These are phyloP conservation scores for Trichosporon faecale DNA, from an alignment of 1,284 basidiomycete genomes.

Conservation along the genomic window DNA sequence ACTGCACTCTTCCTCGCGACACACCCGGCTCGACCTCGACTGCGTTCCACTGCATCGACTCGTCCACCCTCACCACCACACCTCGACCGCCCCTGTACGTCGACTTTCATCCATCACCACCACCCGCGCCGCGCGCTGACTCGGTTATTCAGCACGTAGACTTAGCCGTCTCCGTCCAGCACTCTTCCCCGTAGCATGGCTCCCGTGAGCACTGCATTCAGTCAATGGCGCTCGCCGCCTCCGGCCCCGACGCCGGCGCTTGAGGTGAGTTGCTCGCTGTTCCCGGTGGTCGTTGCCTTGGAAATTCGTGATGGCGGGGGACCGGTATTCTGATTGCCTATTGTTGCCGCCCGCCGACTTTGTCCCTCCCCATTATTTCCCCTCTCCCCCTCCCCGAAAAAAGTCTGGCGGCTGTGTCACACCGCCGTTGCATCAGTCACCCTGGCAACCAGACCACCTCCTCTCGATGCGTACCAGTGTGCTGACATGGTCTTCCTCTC, in stretches of 20 bases:
- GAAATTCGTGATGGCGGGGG: not conserved
- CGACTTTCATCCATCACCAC: not conserved
- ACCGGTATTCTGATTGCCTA: conserved; percentile 6
- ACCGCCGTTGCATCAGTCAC: not conserved
- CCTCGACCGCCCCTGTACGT: not conserved
- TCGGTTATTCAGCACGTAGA: conserved; percentile 1
- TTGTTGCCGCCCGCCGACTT: not conserved
- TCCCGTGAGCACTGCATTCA: conserved; percentile 15
- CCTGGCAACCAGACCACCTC: not conserved
- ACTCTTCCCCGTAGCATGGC: conserved; percentile 10
- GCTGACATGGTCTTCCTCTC: not conserved
- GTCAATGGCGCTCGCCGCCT: conserved; percentile 17
- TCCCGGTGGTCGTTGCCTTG: not conserved
- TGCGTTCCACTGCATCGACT: not conserved
- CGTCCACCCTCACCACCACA: not conserved
- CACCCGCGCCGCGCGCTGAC: not conserved
- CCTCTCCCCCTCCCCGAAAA: conserved; percentile 9
- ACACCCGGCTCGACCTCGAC: not conserved
- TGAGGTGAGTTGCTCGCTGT: conserved; percentile 13
- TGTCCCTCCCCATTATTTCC: not conserved
- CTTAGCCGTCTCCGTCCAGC: not conserved
- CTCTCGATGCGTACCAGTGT: not conserved
- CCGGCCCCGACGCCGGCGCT: conserved; percentile 14
- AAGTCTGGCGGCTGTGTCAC: conserved; percentile 11
- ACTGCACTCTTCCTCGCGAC: not conserved